Evolutionary conservation across 2,329 filamentous ascomycete species (phyloP).

Genomic region (Arthroderma uncinatum): DNA sequence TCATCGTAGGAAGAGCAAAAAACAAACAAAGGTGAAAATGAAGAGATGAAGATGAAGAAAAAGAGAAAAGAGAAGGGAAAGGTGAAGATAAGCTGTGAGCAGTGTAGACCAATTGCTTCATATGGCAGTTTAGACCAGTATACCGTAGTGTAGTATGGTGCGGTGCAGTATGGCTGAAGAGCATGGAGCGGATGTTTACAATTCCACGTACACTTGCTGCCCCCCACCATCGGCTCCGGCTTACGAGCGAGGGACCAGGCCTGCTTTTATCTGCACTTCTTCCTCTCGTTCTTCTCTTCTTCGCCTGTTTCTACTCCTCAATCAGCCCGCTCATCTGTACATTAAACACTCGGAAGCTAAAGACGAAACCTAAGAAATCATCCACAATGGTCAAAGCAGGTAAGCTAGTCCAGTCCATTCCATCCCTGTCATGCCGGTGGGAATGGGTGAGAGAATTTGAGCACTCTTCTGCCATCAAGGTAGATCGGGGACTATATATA

Average conservation of each 20-base stretch:
- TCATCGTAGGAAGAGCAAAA: constrained; percentile 4
- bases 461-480: constrained; percentile 8
- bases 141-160: no score
- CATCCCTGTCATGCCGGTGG: constrained; percentile 9
- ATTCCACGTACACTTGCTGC: background rate
- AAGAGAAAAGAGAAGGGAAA: background rate
- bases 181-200: background rate
- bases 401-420: constrained; percentile 42
- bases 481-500: constrained; percentile 5
- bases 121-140: background rate
- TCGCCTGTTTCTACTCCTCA: background rate
- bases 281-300: background rate
- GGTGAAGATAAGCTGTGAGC: background rate
- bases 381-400: constrained; percentile 98
- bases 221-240: constrained; percentile 2
- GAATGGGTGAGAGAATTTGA: constrained; percentile 7
- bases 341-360: background rate
- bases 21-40: background rate
- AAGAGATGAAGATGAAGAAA: background rate
- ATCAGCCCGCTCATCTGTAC: background rate
- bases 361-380: constrained; percentile 34
- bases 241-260: background rate
- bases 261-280: background rate
- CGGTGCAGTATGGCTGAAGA: no score
- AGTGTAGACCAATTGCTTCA: background rate